Conservation (phyloP, 2,329 filamentous ascomycete genomes). For the Cucurbitaria berberidis region DNA sequence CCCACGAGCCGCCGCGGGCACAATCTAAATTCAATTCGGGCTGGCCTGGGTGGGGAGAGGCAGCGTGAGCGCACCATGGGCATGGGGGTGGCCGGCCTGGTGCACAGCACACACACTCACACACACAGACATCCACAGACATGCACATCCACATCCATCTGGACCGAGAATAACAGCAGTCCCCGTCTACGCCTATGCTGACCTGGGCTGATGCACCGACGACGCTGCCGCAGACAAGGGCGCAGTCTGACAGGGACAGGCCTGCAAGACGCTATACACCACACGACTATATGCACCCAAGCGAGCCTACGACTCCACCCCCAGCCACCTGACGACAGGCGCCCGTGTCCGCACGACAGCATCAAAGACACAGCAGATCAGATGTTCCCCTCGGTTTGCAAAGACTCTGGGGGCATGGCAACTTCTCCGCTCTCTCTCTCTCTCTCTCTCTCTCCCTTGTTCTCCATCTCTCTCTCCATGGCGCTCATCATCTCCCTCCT, state of each 20-base stretch:
- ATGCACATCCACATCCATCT: too few species aligned
- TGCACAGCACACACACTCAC: slow-evolving; percentile 8
- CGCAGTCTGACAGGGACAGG: slow-evolving; percentile 27
- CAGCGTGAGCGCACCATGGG: slow-evolving; percentile 31
- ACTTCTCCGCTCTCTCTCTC: too few species aligned
- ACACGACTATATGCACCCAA: slow-evolving; percentile 39
- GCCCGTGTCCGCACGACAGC: slow-evolving; percentile 21
- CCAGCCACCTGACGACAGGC: slow-evolving; percentile 37
- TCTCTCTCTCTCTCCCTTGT: slow-evolving; percentile 7
- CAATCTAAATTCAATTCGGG: slow-evolving; percentile 47
- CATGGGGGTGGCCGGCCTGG: slow-evolving; percentile 37
- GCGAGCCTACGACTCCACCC: slow-evolving; percentile 36
- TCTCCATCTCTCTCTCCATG: not conserved
- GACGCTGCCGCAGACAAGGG: slow-evolving; percentile 34
- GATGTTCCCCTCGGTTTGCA: slow-evolving; percentile 16
- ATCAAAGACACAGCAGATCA: slow-evolving; percentile 27
- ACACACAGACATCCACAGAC: too few species aligned
- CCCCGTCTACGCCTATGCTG: slow-evolving; percentile 42
- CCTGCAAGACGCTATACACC: slow-evolving; percentile 4
- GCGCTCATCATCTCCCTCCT: slow-evolving; percentile 7
- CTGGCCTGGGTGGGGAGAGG: slow-evolving; percentile 39
- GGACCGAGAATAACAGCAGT: slow-evolving; percentile 12
- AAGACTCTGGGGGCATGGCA: too few species aligned
- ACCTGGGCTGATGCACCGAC: slow-evolving; percentile 43
- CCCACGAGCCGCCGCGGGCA: slow-evolving; percentile 43